These are phyloP conservation scores for Yamadazyma oceani DNA, from an alignment of 1,139 yeast species.

Conservation along the genomic window DNA sequence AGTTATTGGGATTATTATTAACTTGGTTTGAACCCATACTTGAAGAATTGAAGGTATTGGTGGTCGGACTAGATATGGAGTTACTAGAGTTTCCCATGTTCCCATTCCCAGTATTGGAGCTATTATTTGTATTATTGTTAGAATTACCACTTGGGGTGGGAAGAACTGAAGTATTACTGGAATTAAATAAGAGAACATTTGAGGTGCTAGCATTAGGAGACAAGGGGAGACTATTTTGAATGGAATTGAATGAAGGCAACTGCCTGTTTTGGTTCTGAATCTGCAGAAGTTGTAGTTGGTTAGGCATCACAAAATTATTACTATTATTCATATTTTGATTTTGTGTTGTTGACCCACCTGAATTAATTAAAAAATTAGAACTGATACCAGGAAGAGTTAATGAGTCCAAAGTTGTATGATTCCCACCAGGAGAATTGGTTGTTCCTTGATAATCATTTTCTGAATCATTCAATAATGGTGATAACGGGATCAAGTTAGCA, in stretches of 20 bases:
- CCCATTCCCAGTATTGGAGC: background rate
- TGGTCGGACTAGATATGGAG: background rate
- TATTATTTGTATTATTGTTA: background rate
- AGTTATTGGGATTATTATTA: background rate
- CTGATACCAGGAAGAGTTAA: slow-evolving; percentile 17
- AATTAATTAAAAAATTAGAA: slow-evolving; percentile 5
- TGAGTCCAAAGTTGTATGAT: slow-evolving; percentile 11
- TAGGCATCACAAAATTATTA: slow-evolving; percentile 15
- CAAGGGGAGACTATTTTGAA: slow-evolving; percentile 34
- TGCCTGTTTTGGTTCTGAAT: slow-evolving; percentile 34
- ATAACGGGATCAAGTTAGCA: slow-evolving; percentile 33
- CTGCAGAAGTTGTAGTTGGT: slow-evolving; percentile 21
- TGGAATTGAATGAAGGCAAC: slow-evolving; percentile 38
- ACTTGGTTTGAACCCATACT: slow-evolving; percentile 4
- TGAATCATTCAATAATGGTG: slow-evolving; percentile 37
- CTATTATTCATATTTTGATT: background rate
- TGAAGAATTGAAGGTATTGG: slow-evolving; percentile 3
- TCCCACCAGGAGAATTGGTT: slow-evolving; percentile 8
- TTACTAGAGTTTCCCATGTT: no score
- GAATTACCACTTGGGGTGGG: slow-evolving; percentile 1
- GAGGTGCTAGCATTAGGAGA: slow-evolving; percentile 18
- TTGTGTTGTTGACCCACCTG: slow-evolving; percentile 1
- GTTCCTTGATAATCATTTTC: slow-evolving; percentile 24
- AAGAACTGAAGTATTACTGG: background rate
- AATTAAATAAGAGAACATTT: background rate